Percentiles rank a stretch among this genome's conserved stretches.
Conservation (phyloP, 2,329 filamentous ascomycete genomes). For the Malbranchea zuffiana region DNA sequence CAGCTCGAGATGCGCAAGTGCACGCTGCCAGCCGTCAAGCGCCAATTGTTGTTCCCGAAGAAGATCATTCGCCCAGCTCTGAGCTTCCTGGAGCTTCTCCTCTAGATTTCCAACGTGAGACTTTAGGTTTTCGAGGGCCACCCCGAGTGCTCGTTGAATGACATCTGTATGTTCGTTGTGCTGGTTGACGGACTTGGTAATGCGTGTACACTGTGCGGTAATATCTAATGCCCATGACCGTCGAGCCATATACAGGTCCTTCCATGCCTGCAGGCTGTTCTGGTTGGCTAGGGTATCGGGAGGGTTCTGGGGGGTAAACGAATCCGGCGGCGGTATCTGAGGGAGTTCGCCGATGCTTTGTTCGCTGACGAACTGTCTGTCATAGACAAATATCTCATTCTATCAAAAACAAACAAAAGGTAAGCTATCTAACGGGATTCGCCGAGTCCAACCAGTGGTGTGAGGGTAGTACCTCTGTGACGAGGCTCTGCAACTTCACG, state of each 20-base stretch:
- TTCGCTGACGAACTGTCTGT: constrained; percentile 57
- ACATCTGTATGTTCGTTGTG: constrained; percentile 38
- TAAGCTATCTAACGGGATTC: not conserved
- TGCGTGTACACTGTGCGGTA: constrained; percentile 55
- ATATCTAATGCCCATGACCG: constrained; percentile 67
- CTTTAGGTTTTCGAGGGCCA: constrained; percentile 66
- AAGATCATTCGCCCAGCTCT: constrained; percentile 36
- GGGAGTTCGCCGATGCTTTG: constrained; percentile 39
- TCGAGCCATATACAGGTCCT: constrained; percentile 69
- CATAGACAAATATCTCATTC: constrained; percentile 87
- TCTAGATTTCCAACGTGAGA: constrained; percentile 38
- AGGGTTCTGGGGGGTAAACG: constrained; percentile 49
- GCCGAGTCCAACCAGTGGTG: not conserved
- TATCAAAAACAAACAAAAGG: constrained; percentile 26
- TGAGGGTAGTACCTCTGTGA: constrained; percentile 54
- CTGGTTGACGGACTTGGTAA: constrained; percentile 52
- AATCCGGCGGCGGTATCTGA: constrained; percentile 43
- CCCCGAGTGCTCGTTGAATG: constrained; percentile 62
- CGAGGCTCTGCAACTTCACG: constrained; percentile 67
- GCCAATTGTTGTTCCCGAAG: constrained; percentile 35
- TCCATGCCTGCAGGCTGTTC: constrained; percentile 77
- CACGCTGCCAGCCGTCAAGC: constrained; percentile 35
- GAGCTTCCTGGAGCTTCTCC: constrained; percentile 36
- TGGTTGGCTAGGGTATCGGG: constrained; percentile 77
- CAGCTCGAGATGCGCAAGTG: constrained; percentile 28